A percentile compares a stretch with the other conserved stretches of the same genome.
Conservation (phyloP, 2,329 filamentous ascomycete species). For the Penicillium sp. region DNA sequence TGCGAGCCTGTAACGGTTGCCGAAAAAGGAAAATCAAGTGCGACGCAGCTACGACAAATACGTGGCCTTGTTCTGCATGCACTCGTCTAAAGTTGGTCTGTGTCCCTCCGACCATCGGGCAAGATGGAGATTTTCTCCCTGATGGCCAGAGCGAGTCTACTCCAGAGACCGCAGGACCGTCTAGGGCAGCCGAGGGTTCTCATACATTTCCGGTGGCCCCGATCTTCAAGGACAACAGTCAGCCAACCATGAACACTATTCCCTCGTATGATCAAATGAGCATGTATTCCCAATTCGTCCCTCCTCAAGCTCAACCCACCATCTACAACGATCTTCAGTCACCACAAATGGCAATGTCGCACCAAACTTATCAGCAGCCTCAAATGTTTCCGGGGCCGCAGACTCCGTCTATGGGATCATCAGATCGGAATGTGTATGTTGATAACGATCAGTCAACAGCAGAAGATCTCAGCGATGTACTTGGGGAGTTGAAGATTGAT, state of each 20-base stretch:
- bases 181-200: constrained; percentile 47
- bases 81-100: constrained; percentile 89
- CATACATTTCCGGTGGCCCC: constrained; percentile 55
- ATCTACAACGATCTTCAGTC: constrained; percentile 33
- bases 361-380: constrained; percentile 30
- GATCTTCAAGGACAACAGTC: constrained; percentile 43
- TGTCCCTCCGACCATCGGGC: constrained; percentile 78
- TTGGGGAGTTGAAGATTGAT: constrained; percentile 84
- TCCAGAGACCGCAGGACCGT: constrained; percentile 19
- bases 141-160: constrained; percentile 30
- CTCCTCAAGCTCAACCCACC: constrained; percentile 25
- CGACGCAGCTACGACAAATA: constrained; percentile 93
- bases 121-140: constrained; percentile 56
- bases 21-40: constrained; percentile 96
- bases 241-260: constrained; percentile 49
- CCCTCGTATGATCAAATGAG: constrained; percentile 45
- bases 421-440: constrained; percentile 51
- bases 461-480: constrained; percentile 71
- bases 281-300: constrained; percentile 42
- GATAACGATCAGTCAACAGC: constrained; percentile 64
- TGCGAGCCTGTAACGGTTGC: constrained; percentile 96
- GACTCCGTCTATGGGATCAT: constrained; percentile 25
- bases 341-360: constrained; percentile 31
- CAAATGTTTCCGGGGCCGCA: constrained; percentile 27
- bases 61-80: constrained; percentile 95